A percentile compares a stretch with the other conserved stretches of the same genome.
Evolutionary conservation across 2,329 filamentous ascomycete genomes (phyloP).

Genomic region (Parascedosporium putredinis): DNA sequence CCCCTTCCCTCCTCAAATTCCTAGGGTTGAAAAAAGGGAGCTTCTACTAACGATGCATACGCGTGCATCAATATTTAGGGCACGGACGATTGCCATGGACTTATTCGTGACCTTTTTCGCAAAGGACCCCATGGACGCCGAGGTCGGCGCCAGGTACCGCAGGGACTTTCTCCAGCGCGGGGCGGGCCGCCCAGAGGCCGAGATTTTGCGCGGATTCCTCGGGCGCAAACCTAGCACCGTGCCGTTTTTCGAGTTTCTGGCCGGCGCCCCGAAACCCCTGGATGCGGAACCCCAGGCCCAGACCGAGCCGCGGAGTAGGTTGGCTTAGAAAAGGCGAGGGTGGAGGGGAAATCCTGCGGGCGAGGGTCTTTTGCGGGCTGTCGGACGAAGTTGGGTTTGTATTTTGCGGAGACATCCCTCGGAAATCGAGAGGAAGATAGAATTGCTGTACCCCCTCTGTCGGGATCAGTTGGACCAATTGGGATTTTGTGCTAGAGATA

Average conservation of each 20-base stretch:
- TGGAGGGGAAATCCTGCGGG: not conserved
- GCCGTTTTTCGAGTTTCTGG: not conserved
- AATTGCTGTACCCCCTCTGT: too few species aligned
- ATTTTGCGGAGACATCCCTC: too few species aligned
- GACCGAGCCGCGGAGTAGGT: not conserved
- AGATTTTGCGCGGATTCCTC: slow-evolving; percentile 3
- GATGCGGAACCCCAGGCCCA: not conserved
- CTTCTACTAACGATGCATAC: too few species aligned
- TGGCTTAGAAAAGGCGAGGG: not conserved
- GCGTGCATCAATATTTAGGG: too few species aligned
- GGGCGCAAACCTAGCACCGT: slow-evolving; percentile 6
- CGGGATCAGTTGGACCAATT: too few species aligned
- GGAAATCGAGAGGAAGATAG: too few species aligned
- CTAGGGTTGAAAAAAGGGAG: too few species aligned
- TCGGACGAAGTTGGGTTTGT: too few species aligned
- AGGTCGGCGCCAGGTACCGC: slow-evolving; percentile 6
- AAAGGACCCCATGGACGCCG: slow-evolving; percentile 1
- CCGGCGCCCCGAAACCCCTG: not conserved
- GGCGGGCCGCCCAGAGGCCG: slow-evolving; percentile 3
- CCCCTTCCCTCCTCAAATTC: too few species aligned
- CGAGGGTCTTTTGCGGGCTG: not conserved
- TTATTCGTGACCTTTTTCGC: slow-evolving; percentile 5
- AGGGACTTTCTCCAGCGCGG: slow-evolving; percentile 1
- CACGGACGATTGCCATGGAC: slow-evolving; percentile 1
- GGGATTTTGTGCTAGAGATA: too few species aligned